Percentiles rank a stretch among this genome's conserved stretches.
These are phyloP conservation scores for Stenocarpella maydis DNA, from an alignment of 2,329 filamentous ascomycete species.

Conservation along the genomic window DNA sequence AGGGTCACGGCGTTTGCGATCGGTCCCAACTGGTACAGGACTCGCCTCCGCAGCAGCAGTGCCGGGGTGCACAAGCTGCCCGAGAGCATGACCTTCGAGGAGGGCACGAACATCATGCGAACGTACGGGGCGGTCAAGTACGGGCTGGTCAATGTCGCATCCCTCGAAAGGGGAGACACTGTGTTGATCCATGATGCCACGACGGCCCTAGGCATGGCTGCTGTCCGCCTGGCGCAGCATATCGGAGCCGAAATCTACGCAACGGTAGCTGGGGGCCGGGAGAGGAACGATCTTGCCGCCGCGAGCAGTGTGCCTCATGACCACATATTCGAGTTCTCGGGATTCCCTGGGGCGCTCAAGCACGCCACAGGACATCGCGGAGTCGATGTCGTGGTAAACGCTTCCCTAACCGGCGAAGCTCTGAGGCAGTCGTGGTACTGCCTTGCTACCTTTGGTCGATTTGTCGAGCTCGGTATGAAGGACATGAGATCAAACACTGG, in stretches of 20 bases:
- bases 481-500: conserved; percentile 15
- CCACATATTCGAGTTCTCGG: conserved; percentile 42
- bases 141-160: conserved; percentile 7
- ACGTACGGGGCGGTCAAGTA: conserved; percentile 16
- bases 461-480: conserved; percentile 33
- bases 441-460: conserved; percentile 33
- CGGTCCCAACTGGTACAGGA: conserved; percentile 35
- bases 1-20: conserved; percentile 45
- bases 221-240: conserved; percentile 7
- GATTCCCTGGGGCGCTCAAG: conserved; percentile 43
- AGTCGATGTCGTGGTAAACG: conserved; percentile 37
- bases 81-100: conserved; percentile 20
- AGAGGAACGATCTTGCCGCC: background rate
- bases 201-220: conserved; percentile 19
- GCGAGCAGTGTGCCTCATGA: background rate
- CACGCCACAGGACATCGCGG: conserved; percentile 41
- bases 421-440: conserved; percentile 10
- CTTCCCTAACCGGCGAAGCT: background rate
- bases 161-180: background rate
- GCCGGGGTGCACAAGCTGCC: conserved; percentile 24
- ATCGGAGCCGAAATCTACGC: conserved; percentile 25
- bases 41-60: background rate
- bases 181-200: conserved; percentile 29
- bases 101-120: conserved; percentile 14
- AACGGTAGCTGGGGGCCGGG: conserved; percentile 4